Conservation (phyloP, 345 rosid species). For the Adansonia digitata region DNA sequence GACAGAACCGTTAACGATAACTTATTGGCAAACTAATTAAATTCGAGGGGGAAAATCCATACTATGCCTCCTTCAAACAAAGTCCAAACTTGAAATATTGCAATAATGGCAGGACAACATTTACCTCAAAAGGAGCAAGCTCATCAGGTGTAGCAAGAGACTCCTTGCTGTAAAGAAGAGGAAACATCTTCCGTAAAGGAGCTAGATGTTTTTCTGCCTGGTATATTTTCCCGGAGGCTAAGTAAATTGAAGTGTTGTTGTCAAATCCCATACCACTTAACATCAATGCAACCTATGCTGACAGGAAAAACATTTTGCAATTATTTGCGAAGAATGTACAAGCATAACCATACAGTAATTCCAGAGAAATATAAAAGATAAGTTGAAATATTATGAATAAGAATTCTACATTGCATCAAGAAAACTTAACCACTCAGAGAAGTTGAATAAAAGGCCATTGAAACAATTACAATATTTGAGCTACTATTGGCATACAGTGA, state of each 20-base stretch:
- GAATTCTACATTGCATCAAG: neutral
- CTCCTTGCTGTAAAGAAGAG: constrained; percentile 75
- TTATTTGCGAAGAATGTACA: constrained; percentile 12
- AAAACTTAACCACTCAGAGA: neutral
- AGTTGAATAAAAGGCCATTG: neutral
- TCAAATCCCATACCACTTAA: constrained; percentile 97
- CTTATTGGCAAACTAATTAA: neutral
- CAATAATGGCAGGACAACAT: neutral
- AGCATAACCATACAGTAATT: neutral
- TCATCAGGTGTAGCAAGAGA: constrained; percentile 82
- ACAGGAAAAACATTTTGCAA: constrained; percentile 37
- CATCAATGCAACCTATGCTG: constrained; percentile 92
- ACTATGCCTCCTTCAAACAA: neutral
- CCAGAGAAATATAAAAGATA: neutral
- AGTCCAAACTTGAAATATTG: neutral
- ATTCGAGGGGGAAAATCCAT: neutral
- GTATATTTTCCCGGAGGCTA: constrained; percentile 83
- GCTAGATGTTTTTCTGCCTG: constrained; percentile 59
- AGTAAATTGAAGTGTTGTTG: constrained; percentile 70
- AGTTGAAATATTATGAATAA: neutral
- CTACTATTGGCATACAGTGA: neutral
- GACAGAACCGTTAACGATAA: neutral
- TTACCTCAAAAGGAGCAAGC: constrained; percentile 83
- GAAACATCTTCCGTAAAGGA: constrained; percentile 79
- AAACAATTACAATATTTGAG: neutral